Base-by-base conservation (phyloP, 192 early-diverging fungal species). In the Gonapodya prolifera region DNA sequence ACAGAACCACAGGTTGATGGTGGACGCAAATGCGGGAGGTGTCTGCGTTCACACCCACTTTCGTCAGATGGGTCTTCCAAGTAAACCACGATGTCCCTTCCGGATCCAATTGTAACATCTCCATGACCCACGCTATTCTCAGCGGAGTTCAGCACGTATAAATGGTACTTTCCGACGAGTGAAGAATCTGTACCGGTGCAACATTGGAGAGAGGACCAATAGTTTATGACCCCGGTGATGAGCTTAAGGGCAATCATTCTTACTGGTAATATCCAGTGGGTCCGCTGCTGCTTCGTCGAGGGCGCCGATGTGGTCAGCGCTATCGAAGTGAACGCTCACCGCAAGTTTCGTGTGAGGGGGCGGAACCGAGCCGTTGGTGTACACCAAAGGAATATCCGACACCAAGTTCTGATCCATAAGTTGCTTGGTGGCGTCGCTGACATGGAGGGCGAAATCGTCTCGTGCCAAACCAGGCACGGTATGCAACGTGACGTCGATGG, bases 321-420 rank as follows among this genome's bases (percentile, higher is more conserved):
- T n/a, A n/a, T n/a, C n/a, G n/a, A n/a, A n/a, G 30, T 0, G 23
- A 1, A 69, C 17, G 28, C 18, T 8, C 30, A 76, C 0, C 28
- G 33, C 2, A 30, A 23, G 29, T 30, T 36, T 76, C 1, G 70
- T 2, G 2, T 76, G 31, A 31, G 76, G 70, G 8, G 70, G 70
- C 70, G 35, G 76, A 17, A 76, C 70, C 0, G 76, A 76, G 29
- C 35, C 35, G 34, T 33, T 76, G 16, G 70, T 76, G 70, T 76
- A 76, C 32, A 76, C 33, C 2, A 73, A 35, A 30, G 35, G 2
- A 69, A 69, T 70, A 0, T 76, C 29, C 30, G 45, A 61, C 23
- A 61, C 8, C 45, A 23, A 61, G 8, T 61, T 61, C 23, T 61
- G 45, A 23, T 23, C 8, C 45, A 61, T 61, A 8, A 61, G 23